Evolutionary conservation across 495 filamentous ascomycete genomes (phyloP), one percentile per base, ranked within the genome.

Genomic region (Podospora conica): DNA sequence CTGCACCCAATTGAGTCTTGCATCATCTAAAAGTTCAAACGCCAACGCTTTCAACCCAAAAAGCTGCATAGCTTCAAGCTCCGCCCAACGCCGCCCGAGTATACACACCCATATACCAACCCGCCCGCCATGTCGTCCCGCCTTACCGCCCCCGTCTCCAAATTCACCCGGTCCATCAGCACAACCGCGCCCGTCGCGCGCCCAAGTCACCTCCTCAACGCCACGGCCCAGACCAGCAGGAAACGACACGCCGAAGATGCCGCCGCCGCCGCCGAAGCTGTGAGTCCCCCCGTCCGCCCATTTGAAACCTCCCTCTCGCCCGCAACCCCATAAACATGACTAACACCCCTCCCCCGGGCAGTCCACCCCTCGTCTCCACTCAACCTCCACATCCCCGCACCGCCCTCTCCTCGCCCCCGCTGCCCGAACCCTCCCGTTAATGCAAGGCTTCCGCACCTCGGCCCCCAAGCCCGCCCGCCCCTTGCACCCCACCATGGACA

Each of bases 391-490:
- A 71, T 71, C 72, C 55, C 68, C 70, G 9, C 70, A 72, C 61
- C 71, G 68, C 60, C 72, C 77, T 20, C 15, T 68, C 69, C 53
- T 71, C 70, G 23, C 21, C 9, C 31, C 69, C 58, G 24, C n/a
- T n/a, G n/a, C 55, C 55, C 74, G 72, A 66, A 75, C 65, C 4
- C 65, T 79, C 68, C 80, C 77, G 64, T 69, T 83, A 64, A 83
- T 83, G 81, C 81, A 83, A 68, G 81, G 77, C 70, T 83, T 83
- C 71, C 75, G 70, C 67, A 77, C 77, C 53, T 79, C 75, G n/a
- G 73, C 78, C 9, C 71, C 79, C 4, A 65, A 65, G 24, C 69
- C 74, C 27, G 57, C 74, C 9, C 55, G 55, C 72, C 9, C 55
- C 64, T 12, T 59, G 68, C 21, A 62, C 70, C 64, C 55, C 56